Percentiles rank a stretch among this genome's conserved stretches.
phyloP scores from a whole-genome alignment of 1,139 yeast genomes.

The Candida sp. region DNA sequence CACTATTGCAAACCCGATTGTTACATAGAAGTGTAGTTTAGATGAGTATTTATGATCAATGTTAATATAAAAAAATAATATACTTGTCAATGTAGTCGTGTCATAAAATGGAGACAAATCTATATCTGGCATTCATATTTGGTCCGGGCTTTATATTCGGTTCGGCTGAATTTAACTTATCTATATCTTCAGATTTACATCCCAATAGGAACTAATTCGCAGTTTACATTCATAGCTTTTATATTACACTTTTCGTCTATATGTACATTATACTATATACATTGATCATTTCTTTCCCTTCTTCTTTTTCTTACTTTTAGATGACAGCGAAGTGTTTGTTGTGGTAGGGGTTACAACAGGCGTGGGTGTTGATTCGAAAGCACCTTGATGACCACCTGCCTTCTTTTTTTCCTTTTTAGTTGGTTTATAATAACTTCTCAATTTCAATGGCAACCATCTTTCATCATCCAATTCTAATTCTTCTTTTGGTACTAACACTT shows the following conservation, averaged over 20 bases:
- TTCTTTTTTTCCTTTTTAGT: conserved; percentile 59
- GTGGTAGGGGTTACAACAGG: conserved; percentile 13
- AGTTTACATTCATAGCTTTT: conserved; percentile 31
- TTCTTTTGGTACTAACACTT: conserved; percentile 27
- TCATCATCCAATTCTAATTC: conserved; percentile 46
- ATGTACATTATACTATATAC: neutral
- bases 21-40: neutral
- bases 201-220: conserved; percentile 49
- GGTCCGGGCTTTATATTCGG: conserved; percentile 31
- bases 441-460: conserved; percentile 89
- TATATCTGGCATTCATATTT: conserved; percentile 51
- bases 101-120: conserved; percentile 49
- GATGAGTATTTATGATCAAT: neutral
- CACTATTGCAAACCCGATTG: conserved; percentile 4
- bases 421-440: conserved; percentile 80
- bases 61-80: neutral
- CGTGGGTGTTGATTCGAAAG: conserved; percentile 38
- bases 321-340: conserved; percentile 17
- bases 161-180: conserved; percentile 39
- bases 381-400: conserved; percentile 70
- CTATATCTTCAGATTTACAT: conserved; percentile 26
- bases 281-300: conserved; percentile 38
- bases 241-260: neutral
- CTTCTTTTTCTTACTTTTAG: conserved; percentile 43
- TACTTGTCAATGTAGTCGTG: neutral